Conservation (phyloP, 257 asterid genomes). For the Nicotiana noctiflora region DNA sequence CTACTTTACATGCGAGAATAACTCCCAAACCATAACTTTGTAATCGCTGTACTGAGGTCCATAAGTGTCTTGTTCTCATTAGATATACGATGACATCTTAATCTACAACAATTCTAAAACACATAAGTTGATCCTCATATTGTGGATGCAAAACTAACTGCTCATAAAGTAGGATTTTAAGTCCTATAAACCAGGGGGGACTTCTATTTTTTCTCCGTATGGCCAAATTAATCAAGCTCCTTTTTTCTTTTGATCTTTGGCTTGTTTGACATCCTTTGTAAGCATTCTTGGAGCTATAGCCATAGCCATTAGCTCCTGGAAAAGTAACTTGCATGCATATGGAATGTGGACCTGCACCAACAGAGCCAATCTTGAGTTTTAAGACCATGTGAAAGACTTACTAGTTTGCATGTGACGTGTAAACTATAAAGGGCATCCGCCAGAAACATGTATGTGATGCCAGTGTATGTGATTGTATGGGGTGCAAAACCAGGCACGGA, state of each 20-base stretch:
- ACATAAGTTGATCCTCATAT: neutral
- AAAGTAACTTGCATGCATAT: slow-evolving; percentile 84
- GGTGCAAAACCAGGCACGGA: neutral
- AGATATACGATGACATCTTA: neutral
- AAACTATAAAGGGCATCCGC: neutral
- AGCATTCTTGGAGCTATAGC: slow-evolving; percentile 98
- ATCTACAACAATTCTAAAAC: neutral
- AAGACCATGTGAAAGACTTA: neutral
- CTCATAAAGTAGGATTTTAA: neutral
- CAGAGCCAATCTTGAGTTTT: neutral
- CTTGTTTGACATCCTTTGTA: slow-evolving; percentile 68
- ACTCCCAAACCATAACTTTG: neutral
- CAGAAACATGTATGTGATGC: neutral
- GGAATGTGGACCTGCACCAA: slow-evolving; percentile 76
- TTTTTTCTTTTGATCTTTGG: slow-evolving; percentile 54
- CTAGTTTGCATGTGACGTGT: neutral
- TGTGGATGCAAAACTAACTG: neutral
- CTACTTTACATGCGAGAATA: neutral
- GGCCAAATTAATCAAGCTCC: slow-evolving; percentile 25
- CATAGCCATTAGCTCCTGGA: slow-evolving; percentile 97
- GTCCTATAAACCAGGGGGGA: neutral
- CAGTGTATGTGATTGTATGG: neutral
- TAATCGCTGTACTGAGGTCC: neutral
- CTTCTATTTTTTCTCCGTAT: neutral
- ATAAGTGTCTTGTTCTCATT: neutral